Conservation (phyloP, 2,329 filamentous ascomycete genomes). For the Penicillium rolfsii region DNA sequence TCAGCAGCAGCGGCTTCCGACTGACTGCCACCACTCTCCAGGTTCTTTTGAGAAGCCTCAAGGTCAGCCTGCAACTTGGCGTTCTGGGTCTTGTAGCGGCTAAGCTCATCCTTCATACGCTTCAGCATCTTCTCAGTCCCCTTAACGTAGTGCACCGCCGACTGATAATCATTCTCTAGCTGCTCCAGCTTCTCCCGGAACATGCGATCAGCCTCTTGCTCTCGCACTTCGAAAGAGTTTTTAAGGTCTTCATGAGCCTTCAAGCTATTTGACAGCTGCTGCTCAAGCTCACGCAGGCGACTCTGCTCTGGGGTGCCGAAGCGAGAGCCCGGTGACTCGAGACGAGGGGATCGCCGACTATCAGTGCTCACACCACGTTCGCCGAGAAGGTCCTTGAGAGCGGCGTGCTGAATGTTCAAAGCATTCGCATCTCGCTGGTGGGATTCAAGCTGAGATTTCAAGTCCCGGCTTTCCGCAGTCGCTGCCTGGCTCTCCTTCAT, state of each 20-base stretch:
- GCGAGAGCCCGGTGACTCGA: slow-evolving; percentile 73
- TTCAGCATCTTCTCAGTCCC: slow-evolving; percentile 99
- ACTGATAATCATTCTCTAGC: slow-evolving; percentile 96
- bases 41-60: slow-evolving; percentile 64
- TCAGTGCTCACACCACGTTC: slow-evolving; percentile 85
- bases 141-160: slow-evolving; percentile 96
- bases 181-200: slow-evolving; percentile 93
- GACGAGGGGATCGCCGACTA: slow-evolving; percentile 67
- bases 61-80: slow-evolving; percentile 79
- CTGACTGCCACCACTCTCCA: slow-evolving; percentile 43
- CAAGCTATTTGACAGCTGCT: slow-evolving; percentile 76
- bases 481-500: slow-evolving; percentile 82
- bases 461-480: slow-evolving; percentile 76
- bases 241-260: slow-evolving; percentile 87
- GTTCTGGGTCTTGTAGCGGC: slow-evolving; percentile 87
- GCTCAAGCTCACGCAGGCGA: slow-evolving; percentile 81
- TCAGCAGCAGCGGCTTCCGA: slow-evolving; percentile 56
- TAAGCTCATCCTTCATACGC: slow-evolving; percentile 96
- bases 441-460: slow-evolving; percentile 79
- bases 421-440: slow-evolving; percentile 95
- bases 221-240: slow-evolving; percentile 72
- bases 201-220: slow-evolving; percentile 82
- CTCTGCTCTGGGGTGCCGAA: slow-evolving; percentile 78
- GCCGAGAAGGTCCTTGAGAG: slow-evolving; percentile 86
- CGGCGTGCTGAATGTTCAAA: slow-evolving; percentile 85